These are phyloP conservation scores for Pseudonectria buxi DNA, from an alignment of 2,329 filamentous ascomycete species.

Conservation along the genomic window DNA sequence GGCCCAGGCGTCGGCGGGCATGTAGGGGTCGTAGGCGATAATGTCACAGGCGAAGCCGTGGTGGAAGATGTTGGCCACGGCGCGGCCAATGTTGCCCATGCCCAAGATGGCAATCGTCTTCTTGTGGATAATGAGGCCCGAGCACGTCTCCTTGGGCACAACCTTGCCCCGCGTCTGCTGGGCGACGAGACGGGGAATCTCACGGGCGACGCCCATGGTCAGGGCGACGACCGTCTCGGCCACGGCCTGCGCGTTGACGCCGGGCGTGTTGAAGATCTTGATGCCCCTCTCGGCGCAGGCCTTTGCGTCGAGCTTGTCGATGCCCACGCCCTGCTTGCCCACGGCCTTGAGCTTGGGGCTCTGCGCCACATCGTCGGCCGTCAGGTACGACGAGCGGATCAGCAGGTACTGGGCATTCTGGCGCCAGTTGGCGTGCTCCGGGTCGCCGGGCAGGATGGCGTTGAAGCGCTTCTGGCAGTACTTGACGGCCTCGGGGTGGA, in stretches of 20 bases:
- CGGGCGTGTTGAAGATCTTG: constrained; percentile 19
- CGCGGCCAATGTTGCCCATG: constrained; percentile 30
- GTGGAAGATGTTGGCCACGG: constrained; percentile 28
- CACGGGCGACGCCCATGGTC: constrained; percentile 23
- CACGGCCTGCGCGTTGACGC: constrained; percentile 16
- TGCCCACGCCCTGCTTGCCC: constrained; percentile 24
- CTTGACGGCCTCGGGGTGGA: constrained; percentile 25
- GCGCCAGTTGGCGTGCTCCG: constrained; percentile 26
- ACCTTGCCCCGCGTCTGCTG: constrained; percentile 16
- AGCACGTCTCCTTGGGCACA: constrained; percentile 18
- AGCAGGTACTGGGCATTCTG: constrained; percentile 29
- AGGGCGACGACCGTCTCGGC: constrained; percentile 27
- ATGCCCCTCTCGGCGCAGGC: constrained; percentile 16
- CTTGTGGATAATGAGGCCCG: constrained; percentile 20
- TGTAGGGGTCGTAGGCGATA: constrained; percentile 30
- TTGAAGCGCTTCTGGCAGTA: constrained; percentile 29
- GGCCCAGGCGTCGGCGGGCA: constrained; percentile 17
- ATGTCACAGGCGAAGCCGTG: constrained; percentile 23
- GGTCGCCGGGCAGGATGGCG: constrained; percentile 25
- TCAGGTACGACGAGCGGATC: constrained; percentile 27
- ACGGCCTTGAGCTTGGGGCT: constrained; percentile 20
- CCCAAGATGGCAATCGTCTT: constrained; percentile 32
- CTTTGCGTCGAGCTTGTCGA: constrained; percentile 24
- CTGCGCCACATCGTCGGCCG: constrained; percentile 19
- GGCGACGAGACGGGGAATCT: constrained; percentile 23